A percentile compares a stretch with the other conserved stretches of the same genome.
Evolutionary conservation across 2,329 filamentous ascomycete genomes (phyloP).

Genomic region (Raffaelea deltoideospora): DNA sequence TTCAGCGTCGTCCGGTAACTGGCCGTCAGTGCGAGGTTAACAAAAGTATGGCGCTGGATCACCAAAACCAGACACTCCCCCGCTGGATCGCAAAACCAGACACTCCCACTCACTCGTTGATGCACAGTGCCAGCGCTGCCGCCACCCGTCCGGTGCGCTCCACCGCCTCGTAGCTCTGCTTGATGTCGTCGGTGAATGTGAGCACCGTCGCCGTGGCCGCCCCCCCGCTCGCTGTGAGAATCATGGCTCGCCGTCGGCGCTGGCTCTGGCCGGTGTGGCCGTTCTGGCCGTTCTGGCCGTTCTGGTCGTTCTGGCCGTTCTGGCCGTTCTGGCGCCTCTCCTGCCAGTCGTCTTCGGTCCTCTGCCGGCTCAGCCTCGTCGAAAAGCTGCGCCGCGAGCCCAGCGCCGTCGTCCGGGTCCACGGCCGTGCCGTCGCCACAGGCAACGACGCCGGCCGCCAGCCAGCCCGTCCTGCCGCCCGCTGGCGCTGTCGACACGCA

Average conservation of each 20-base stretch:
- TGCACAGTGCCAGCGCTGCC: constrained; percentile 59
- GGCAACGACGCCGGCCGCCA: no score
- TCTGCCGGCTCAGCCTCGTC: no score
- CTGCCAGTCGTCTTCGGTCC: no score
- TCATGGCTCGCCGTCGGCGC: constrained; percentile 16
- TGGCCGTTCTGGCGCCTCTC: no score
- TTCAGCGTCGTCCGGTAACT: constrained; percentile 85
- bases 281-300: not conserved
- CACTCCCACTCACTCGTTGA: constrained; percentile 55
- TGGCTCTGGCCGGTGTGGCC: no score
- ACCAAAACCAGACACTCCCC: not conserved
- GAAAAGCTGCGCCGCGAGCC: no score
- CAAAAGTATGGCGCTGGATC: not conserved
- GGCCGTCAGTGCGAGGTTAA: constrained; percentile 2
- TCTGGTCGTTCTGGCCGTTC: not conserved
- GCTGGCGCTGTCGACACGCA: not conserved
- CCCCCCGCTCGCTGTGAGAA: constrained; percentile 37
- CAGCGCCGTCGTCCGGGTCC: no score
- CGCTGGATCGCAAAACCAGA: no score
- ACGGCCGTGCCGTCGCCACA: no score
- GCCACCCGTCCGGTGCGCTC: constrained; percentile 70
- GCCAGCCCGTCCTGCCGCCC: no score
- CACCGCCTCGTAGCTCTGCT: constrained; percentile 58
- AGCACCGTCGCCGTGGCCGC: constrained; percentile 27
- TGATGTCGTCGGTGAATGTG: constrained; percentile 53